Conservation (phyloP, 805 yeast genomes). For the Candida palmyrensis region DNA sequence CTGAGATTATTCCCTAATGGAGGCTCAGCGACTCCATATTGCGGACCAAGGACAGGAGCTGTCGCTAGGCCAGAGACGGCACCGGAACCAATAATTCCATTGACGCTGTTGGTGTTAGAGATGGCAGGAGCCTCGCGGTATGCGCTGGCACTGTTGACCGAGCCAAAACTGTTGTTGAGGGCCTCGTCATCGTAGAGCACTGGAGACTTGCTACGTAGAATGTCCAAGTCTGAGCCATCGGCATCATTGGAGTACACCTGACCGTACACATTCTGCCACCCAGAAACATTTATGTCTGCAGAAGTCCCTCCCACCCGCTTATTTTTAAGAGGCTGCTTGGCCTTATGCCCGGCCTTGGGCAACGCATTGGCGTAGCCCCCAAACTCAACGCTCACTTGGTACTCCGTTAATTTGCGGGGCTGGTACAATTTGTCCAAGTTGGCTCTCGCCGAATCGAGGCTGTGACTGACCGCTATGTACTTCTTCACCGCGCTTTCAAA, state of each 20-base stretch:
- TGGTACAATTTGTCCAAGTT: conserved; percentile 21
- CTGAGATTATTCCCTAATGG: not conserved
- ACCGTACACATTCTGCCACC: conserved; percentile 10
- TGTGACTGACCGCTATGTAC: conserved; percentile 22
- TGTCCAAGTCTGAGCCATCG: conserved; percentile 3
- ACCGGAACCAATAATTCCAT: conserved; percentile 2
- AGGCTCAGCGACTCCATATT: not conserved
- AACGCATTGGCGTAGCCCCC: conserved; percentile 32
- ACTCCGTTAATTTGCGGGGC: conserved; percentile 27
- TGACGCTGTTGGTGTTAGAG: not conserved
- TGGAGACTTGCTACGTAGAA: conserved; percentile 1
- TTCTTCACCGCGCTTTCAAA: conserved; percentile 25
- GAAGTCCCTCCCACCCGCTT: not conserved
- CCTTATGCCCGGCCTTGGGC: conserved; percentile 10
- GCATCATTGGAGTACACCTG: conserved; percentile 13
- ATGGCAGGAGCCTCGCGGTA: not conserved
- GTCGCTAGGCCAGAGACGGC: too few species aligned
- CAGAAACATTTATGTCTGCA: conserved; percentile 1
- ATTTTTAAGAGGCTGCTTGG: conserved; percentile 6
- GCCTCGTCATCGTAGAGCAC: conserved; percentile 1
- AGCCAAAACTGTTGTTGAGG: not conserved
- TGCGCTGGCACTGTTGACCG: not conserved
- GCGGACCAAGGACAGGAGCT: conserved; percentile 1
- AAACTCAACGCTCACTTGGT: conserved; percentile 34
- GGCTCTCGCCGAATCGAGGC: conserved; percentile 22